Evolutionary conservation across 2,329 filamentous ascomycete genomes (phyloP).

Genomic region (Phialocephala subalpina): DNA sequence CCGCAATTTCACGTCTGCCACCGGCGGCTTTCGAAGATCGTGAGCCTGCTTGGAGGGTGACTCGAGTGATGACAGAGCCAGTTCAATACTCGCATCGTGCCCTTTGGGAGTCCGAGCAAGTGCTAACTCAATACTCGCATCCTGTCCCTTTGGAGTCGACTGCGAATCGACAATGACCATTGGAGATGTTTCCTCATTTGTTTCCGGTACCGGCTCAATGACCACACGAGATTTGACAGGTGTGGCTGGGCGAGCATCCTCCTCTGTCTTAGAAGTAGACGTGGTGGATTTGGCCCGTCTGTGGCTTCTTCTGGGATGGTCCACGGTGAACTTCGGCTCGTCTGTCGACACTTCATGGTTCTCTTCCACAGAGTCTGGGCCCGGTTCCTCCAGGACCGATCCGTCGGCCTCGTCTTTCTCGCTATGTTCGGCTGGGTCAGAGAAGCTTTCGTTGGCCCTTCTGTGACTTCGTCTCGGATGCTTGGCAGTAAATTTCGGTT

Average conservation of each 20-base stretch:
- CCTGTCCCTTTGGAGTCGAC: conserved; percentile 36
- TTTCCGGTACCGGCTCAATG: background rate
- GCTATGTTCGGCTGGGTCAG: too few species aligned
- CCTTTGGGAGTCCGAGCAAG: conserved; percentile 27
- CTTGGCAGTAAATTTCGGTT: too few species aligned
- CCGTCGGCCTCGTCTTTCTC: background rate
- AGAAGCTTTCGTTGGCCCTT: too few species aligned
- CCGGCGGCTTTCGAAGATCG: conserved; percentile 32
- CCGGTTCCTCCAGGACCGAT: background rate
- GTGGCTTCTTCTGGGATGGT: conserved; percentile 31
- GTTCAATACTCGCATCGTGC: conserved; percentile 43
- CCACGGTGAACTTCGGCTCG: conserved; percentile 15
- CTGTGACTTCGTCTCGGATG: too few species aligned
- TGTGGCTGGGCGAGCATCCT: conserved; percentile 23
- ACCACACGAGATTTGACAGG: conserved; percentile 18
- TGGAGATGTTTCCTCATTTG: conserved; percentile 31
- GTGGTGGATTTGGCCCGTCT: conserved; percentile 28
- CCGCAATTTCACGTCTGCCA: conserved; percentile 37
- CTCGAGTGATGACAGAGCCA: conserved; percentile 38
- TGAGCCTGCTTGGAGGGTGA: conserved; percentile 38
- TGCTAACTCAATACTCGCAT: conserved; percentile 42
- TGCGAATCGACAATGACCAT: conserved; percentile 34
- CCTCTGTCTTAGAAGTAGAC: conserved; percentile 20
- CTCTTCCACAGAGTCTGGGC: background rate
- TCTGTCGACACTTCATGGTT: background rate